A percentile compares a stretch with the other conserved stretches of the same genome.
Conservation (phyloP, 148 eudicot species). For the Fagopyrum esculentum region DNA sequence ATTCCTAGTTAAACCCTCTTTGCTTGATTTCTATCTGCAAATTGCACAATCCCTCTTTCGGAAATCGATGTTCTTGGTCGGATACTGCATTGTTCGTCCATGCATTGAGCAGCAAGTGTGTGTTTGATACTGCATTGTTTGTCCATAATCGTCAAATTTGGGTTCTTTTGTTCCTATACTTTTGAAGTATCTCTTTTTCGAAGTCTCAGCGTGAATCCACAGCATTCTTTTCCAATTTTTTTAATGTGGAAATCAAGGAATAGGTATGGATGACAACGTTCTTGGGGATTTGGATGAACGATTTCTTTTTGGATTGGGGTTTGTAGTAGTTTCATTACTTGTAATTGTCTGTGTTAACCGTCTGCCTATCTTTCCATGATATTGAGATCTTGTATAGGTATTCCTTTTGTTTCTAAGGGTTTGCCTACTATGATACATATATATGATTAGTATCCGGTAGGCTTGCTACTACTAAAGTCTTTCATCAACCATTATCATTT, state of each 20-base stretch:
- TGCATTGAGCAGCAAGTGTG: conserved; percentile 1
- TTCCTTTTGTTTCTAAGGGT: background rate
- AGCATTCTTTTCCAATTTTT: background rate
- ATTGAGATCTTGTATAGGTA: background rate
- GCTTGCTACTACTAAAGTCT: background rate
- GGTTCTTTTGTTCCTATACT: background rate
- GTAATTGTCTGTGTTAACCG: background rate
- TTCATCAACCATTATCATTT: background rate
- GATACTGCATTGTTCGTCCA: background rate
- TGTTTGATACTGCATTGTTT: conserved; percentile 1
- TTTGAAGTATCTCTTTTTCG: background rate
- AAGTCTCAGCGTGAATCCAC: background rate
- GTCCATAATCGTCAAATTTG: conserved; percentile 4
- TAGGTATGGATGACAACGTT: background rate
- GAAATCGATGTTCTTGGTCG: background rate
- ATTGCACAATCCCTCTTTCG: conserved; percentile 6
- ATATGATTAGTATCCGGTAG: background rate
- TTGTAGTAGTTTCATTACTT: background rate
- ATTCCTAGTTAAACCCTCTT: background rate
- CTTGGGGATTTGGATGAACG: background rate
- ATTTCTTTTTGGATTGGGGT: background rate
- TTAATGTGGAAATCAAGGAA: background rate
- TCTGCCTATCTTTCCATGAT: background rate
- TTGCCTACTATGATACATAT: background rate
- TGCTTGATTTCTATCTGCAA: background rate